Percentiles rank a stretch among this genome's conserved stretches.
phyloP scores from a whole-genome alignment of 1,284 basidiomycete species.

The Veloboletus limbatus region DNA sequence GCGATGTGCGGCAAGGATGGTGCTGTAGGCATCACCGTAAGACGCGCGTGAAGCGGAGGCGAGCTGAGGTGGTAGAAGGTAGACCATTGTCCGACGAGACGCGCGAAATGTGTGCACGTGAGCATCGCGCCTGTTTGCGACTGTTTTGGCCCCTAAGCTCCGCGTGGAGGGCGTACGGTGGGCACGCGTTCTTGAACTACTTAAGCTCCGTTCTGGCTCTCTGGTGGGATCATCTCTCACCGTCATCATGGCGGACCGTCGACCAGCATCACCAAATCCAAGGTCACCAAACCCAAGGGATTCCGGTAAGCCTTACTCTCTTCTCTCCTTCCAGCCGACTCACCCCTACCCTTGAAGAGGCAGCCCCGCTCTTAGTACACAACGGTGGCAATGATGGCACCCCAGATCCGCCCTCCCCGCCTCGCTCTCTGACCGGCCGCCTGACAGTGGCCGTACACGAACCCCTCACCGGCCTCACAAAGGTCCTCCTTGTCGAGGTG shows the following conservation, averaged over 20 bases:
- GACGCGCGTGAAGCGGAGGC: conserved; percentile 55
- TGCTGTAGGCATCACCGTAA: conserved; percentile 80
- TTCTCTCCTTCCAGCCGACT: conserved; percentile 6
- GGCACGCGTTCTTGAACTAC: conserved; percentile 32
- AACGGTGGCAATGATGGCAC: conserved; percentile 39
- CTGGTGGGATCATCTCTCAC: conserved; percentile 12
- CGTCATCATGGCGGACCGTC: conserved; percentile 38
- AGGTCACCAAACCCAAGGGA: conserved; percentile 39
- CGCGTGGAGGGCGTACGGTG: conserved; percentile 30
- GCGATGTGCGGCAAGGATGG: conserved; percentile 72
- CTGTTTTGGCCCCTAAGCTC: conserved; percentile 21
- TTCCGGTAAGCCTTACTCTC: conserved; percentile 36
- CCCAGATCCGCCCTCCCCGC: conserved; percentile 20
- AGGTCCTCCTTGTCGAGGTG: conserved; percentile 73
- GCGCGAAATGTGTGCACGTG: conserved; percentile 19
- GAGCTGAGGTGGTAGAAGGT: conserved; percentile 64
- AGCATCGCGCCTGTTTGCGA: conserved; percentile 16
- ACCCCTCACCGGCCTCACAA: conserved; percentile 81
- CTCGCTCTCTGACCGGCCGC: conserved; percentile 46
- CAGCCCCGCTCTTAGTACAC: conserved; percentile 52
- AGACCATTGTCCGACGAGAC: conserved; percentile 48
- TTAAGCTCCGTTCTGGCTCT: conserved; percentile 21
- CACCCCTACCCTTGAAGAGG: conserved; percentile 40
- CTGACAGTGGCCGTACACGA: conserved; percentile 61
- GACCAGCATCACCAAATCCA: conserved; percentile 33